Base-by-base conservation (phyloP, 306 rosid species). In the Alnus rubra region DNA sequence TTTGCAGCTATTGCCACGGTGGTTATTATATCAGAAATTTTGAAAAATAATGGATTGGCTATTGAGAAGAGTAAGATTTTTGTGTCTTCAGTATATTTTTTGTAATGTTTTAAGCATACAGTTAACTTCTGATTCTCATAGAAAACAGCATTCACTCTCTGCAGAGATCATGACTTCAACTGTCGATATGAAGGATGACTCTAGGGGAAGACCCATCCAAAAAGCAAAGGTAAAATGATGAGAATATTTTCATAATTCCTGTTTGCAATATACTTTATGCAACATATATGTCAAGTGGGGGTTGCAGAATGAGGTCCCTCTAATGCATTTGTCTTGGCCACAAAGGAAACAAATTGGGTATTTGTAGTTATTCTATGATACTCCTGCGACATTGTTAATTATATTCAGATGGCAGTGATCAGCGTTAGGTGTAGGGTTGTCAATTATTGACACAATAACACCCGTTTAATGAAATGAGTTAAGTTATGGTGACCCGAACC, bases 11-110 rank as follows among this genome's bases (percentile, higher is more conserved):
- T 89, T 85, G 90, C 90, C 56, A 89, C 90, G 0, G 92, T 89
- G 18, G 92, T 89, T 51, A 89, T 89, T 47, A 86, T 89, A 79
- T 89, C 90, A 4, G 92, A 89, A 81, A 89, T 89, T 79, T 81
- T 89, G 86, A 89, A 89, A 68, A 89, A 87, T 74, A 89, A 89
- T 68, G 92, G 92, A 72, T 76, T 89, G 75, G 89, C 90, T 74
- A 72, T 87, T 62, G 92, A 89, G 81, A 89, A 87, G 90, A 89
- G 92, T 87, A 79, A 83, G 80, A 78, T 33, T 64, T 23, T 70
- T 5, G 7, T 10, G 15, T 15, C 19, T 19, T 8, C 31, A 51
- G 4, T 39, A 10, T 53, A 18, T 18, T 12, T 23, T 23, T 23
- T 45, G 14, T 58, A 76, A 52, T 10, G 12, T 63, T 44, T 18